These are phyloP conservation scores for Vitellaria paradoxa DNA, from an alignment of 179 eudicot genomes.

Conservation along the genomic window DNA sequence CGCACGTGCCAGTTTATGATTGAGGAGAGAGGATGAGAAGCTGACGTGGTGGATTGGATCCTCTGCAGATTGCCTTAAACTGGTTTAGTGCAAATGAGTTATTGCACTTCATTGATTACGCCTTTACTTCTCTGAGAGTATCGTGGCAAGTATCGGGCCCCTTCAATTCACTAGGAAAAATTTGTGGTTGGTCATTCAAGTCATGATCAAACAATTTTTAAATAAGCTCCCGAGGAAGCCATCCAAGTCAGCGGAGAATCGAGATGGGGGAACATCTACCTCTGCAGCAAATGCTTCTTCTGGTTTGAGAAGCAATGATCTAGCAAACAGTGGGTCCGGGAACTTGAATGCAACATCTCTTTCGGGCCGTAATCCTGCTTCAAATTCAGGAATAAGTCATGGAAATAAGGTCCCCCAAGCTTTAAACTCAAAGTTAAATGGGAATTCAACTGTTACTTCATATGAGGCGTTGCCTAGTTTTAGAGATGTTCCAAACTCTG, in stretches of 20 bases:
- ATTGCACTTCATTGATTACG: not conserved
- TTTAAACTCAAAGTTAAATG: conserved; percentile 26
- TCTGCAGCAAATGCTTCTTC: conserved; percentile 22
- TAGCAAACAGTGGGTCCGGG: conserved; percentile 14
- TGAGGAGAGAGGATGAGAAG: conserved; percentile 1
- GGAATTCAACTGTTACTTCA: conserved; percentile 13
- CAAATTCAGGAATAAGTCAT: conserved; percentile 18
- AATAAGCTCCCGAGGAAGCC: conserved; percentile 37
- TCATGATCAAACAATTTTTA: conserved; percentile 37
- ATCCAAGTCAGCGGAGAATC: conserved; percentile 32
- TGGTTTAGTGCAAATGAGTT: conserved; percentile 3
- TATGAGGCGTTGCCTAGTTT: conserved; percentile 44
- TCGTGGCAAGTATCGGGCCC: not conserved
- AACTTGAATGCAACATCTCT: conserved; percentile 14
- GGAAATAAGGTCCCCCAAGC: conserved; percentile 26
- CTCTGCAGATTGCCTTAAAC: not conserved
- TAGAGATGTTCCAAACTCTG: conserved; percentile 42
- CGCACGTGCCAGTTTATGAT: not conserved
- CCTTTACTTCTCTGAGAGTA: not conserved
- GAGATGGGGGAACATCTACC: conserved; percentile 33
- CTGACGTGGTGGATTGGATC: not conserved
- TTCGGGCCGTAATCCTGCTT: conserved; percentile 12
- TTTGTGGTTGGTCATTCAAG: conserved; percentile 14
- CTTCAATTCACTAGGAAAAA: not conserved
- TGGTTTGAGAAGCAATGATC: conserved; percentile 22